Evolutionary conservation across 2,329 filamentous ascomycete genomes (phyloP).

Genomic region (Colletotrichum theobromicola): DNA sequence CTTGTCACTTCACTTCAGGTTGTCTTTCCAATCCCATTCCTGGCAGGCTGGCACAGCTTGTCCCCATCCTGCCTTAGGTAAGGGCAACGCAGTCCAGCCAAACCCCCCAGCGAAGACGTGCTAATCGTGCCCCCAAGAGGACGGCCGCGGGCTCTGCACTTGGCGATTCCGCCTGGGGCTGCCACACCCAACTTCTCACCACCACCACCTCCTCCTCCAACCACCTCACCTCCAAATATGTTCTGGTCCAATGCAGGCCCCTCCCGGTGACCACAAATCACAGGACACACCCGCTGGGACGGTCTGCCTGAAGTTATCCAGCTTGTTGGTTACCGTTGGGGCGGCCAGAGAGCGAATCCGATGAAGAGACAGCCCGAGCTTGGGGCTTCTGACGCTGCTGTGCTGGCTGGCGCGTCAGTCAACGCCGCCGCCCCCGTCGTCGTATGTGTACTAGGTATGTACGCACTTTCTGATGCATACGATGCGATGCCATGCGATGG

Average conservation of each 20-base stretch:
- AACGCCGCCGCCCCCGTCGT: background rate
- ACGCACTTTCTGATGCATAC: background rate
- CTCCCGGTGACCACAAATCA: conserved; percentile 17
- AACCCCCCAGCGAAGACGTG: background rate
- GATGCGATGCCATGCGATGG: background rate
- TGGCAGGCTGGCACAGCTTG: background rate
- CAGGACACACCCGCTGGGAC: conserved; percentile 9
- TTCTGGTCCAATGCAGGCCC: conserved; percentile 12
- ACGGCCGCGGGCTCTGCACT: background rate
- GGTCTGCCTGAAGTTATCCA: conserved; percentile 8
- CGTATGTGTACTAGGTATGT: background rate
- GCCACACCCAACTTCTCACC: background rate
- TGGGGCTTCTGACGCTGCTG: background rate
- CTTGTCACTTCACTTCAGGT: background rate
- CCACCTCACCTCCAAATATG: conserved; percentile 1
- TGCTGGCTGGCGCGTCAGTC: background rate
- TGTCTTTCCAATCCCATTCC: background rate
- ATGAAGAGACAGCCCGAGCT: background rate
- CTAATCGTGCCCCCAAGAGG: background rate
- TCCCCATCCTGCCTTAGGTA: background rate
- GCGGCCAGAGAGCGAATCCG: conserved; percentile 3
- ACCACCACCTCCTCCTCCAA: background rate
- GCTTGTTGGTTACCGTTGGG: background rate
- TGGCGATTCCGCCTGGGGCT: background rate
- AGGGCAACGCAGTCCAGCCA: background rate